phyloP scores from a whole-genome alignment of 2,329 filamentous ascomycete genomes.

The Aspergillus neoniger region DNA sequence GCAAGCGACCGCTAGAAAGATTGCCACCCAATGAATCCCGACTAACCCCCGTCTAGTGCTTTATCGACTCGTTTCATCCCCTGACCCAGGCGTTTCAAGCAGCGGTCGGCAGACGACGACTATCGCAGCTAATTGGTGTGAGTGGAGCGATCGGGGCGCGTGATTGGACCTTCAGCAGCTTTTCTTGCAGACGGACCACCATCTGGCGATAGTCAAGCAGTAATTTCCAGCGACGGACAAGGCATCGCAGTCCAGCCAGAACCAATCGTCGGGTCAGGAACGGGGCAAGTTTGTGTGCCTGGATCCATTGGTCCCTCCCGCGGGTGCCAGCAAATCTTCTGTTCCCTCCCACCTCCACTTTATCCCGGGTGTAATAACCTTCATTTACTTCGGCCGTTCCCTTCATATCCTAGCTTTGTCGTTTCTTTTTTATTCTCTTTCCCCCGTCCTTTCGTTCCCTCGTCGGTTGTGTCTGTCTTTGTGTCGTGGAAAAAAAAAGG shows the following conservation, averaged over 20 bases:
- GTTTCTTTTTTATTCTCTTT: neutral
- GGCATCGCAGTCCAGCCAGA: neutral
- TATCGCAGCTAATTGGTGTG: slow-evolving; percentile 8
- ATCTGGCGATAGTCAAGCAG: neutral
- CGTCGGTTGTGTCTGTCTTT: slow-evolving; percentile 2
- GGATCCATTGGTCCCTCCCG: neutral
- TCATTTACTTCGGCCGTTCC: neutral
- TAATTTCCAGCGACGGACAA: neutral
- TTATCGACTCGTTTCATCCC: slow-evolving; percentile 13
- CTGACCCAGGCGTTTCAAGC: slow-evolving; percentile 14
- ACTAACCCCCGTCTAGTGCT: slow-evolving; percentile 11
- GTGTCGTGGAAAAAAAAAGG: neutral
- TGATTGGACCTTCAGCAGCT: neutral
- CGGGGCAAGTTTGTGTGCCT: neutral
- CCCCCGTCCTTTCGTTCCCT: neutral
- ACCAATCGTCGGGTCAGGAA: neutral
- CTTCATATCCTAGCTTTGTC: neutral
- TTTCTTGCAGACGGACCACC: neutral
- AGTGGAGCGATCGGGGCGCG: neutral
- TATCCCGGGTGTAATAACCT: neutral
- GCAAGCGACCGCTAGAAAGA: neutral
- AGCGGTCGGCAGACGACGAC: neutral
- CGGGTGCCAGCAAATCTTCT: neutral
- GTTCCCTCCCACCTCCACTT: too few species aligned
- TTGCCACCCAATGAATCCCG: slow-evolving; percentile 5